Evolutionary conservation across 2,329 filamentous ascomycete genomes (phyloP).

Genomic region (Calycina herbarum): DNA sequence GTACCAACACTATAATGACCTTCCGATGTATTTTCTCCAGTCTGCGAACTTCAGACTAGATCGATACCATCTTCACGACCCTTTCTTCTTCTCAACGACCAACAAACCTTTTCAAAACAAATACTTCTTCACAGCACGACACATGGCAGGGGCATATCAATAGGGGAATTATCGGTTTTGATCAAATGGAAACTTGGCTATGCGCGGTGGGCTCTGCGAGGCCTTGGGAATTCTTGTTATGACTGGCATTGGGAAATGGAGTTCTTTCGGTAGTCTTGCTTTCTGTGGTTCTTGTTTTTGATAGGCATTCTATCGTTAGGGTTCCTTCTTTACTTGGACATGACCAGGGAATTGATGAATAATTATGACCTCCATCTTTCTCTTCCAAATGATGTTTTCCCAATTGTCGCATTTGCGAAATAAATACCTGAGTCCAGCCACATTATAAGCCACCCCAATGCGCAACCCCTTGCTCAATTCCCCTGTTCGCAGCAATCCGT

Average conservation of each 20-base stretch:
- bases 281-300: conserved; percentile 3
- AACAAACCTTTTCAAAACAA: neutral
- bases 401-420: too few relatives aligned
- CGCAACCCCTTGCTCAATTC: too few relatives aligned
- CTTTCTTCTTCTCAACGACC: conserved; percentile 7
- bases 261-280: neutral
- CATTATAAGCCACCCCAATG: too few relatives aligned
- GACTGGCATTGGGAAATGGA: conserved; percentile 9
- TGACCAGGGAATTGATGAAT: conserved; percentile 5
- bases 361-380: neutral
- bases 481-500: too few relatives aligned
- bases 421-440: too few relatives aligned
- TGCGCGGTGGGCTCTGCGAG: neutral
- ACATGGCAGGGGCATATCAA: neutral
- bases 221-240: neutral
- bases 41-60: neutral
- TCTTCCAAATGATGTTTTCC: too few relatives aligned
- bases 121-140: neutral
- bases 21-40: neutral
- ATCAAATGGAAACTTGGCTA: neutral
- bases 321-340: conserved; percentile 4
- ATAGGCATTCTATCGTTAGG: neutral
- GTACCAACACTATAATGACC: conserved; percentile 7
- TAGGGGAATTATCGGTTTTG: neutral
- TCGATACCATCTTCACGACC: neutral